These are phyloP conservation scores for Hyaloscypha hepaticicola DNA, from an alignment of 495 filamentous ascomycete genomes.

Conservation along the genomic window DNA sequence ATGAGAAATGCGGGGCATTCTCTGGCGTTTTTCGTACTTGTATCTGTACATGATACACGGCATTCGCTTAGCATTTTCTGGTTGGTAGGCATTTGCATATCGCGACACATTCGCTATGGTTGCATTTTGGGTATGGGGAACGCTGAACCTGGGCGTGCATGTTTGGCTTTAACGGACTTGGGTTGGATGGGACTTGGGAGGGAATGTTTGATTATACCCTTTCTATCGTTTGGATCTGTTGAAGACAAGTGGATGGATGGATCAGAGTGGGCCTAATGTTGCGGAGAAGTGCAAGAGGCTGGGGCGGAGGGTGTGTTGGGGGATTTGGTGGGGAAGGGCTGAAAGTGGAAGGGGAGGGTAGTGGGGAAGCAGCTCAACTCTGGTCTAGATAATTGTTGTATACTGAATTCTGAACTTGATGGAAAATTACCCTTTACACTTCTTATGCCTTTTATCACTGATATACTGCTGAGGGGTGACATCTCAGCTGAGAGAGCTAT, in stretches of 20 bases:
- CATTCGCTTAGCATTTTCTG: conserved; percentile 5
- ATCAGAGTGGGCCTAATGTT: too few relatives aligned
- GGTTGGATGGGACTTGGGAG: not conserved
- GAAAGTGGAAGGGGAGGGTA: too few relatives aligned
- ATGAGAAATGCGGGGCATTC: not conserved
- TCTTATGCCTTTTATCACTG: too few relatives aligned
- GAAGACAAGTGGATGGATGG: not conserved
- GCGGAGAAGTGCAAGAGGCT: too few relatives aligned
- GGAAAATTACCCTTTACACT: too few relatives aligned
- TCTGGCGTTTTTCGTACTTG: not conserved
- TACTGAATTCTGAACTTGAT: too few relatives aligned
- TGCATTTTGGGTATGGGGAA: not conserved
- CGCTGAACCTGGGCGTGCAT: not conserved
- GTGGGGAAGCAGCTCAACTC: too few relatives aligned
- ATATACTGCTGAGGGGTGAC: too few relatives aligned
- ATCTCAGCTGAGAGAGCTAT: too few relatives aligned
- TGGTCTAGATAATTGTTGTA: too few relatives aligned
- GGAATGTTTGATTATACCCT: not conserved
- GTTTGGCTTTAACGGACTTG: not conserved
- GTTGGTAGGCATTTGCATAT: not conserved
- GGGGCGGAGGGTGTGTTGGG: too few relatives aligned
- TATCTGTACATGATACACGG: not conserved
- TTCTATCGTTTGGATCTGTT: not conserved
- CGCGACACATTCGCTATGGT: conserved; percentile 5
- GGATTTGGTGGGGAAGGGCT: too few relatives aligned